phyloP scores from a whole-genome alignment of 257 asterid genomes.

The Salvia hispanica region DNA sequence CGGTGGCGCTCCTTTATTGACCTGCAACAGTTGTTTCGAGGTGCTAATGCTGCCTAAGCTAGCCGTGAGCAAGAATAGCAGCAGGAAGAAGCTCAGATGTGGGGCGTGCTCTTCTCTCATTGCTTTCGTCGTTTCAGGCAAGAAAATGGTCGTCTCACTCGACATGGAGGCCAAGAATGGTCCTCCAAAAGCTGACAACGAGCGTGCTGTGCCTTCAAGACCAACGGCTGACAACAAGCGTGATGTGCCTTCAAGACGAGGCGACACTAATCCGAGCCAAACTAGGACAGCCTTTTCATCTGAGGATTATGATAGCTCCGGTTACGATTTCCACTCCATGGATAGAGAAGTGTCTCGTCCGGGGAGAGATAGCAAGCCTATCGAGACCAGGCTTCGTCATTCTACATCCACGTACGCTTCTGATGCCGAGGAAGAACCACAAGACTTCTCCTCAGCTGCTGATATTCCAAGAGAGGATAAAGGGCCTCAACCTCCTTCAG shows the following conservation, averaged over 20 bases:
- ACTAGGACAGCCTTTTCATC: slow-evolving; percentile 53
- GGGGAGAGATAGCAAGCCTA: slow-evolving; percentile 39
- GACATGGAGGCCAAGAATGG: slow-evolving; percentile 41
- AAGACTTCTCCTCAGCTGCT: slow-evolving; percentile 38
- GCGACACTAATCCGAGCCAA: slow-evolving; percentile 37
- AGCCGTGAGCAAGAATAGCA: slow-evolving; percentile 32
- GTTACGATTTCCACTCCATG: slow-evolving; percentile 61
- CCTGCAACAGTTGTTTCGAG: slow-evolving; percentile 73
- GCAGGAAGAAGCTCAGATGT: slow-evolving; percentile 60
- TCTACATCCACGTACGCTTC: slow-evolving; percentile 50
- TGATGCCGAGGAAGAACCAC: slow-evolving; percentile 49
- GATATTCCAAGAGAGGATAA: slow-evolving; percentile 40
- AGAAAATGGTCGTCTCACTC: slow-evolving; percentile 42
- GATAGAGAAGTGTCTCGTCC: slow-evolving; percentile 49
- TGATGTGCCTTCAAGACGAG: slow-evolving; percentile 21
- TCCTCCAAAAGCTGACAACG: slow-evolving; percentile 33
- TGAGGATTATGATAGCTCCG: slow-evolving; percentile 61
- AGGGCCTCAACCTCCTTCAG: slow-evolving; percentile 48
- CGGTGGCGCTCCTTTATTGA: slow-evolving; percentile 85
- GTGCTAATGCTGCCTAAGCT: slow-evolving; percentile 67
- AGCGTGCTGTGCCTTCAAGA: slow-evolving; percentile 12
- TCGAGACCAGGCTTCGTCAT: slow-evolving; percentile 38
- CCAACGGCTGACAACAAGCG: slow-evolving; percentile 30
- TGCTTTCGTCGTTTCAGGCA: slow-evolving; percentile 43
- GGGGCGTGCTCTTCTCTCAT: slow-evolving; percentile 70